Base-by-base conservation (phyloP, 305 asterid genomes). In the Rubia tinctorum region DNA sequence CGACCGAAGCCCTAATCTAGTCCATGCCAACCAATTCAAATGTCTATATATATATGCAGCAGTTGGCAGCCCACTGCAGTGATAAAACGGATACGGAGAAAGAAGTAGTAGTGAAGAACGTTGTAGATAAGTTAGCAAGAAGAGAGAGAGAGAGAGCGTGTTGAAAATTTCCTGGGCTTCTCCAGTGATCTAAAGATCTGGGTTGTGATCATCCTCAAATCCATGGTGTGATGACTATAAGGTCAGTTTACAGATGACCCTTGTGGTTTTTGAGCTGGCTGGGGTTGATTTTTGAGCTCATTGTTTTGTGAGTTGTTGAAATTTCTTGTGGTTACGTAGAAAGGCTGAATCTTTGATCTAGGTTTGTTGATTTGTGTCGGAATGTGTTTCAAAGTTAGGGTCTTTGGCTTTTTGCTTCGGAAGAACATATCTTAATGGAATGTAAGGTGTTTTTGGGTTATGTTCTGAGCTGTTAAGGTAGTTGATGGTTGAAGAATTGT, bases 111-210 rank as follows among this genome's bases (percentile, higher is more conserved):
- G n/a, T 51, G 17, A 51, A 51, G 69, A 66, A 72, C 71, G 65
- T 71, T 13, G 27, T 56, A 53, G 42, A 79, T 69, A 79, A 65
- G 75, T 75, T 74, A 74, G 87, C 78, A 83, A 82, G 87, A 77
- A 79, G n/a, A n/a, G n/a, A n/a, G 77, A 30, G 5, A 77, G 22
- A 65, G 51, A 64, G 34, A 64, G 59, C 74, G 68, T 34, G 47
- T 69, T 71, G 81, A 68, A n/a, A n/a, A 55, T 76, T 55, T 61
- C 58, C 17, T 59, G 74, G 63, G 17, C 23, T 40, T 62, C 63
- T 12, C 66, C 6, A 25, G 69, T 68, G 72, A 76, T 71, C 68
- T 76, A 20, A 65, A 72, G 76, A 71, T 71, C 80, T 71, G 67
- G 68, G 37, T 40, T 65, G 55, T 47, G 30, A 64, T 76, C 39